These are phyloP conservation scores for Immersiporthe knoxdaviesiana DNA, from an alignment of 2,329 filamentous ascomycete species.

Conservation along the genomic window DNA sequence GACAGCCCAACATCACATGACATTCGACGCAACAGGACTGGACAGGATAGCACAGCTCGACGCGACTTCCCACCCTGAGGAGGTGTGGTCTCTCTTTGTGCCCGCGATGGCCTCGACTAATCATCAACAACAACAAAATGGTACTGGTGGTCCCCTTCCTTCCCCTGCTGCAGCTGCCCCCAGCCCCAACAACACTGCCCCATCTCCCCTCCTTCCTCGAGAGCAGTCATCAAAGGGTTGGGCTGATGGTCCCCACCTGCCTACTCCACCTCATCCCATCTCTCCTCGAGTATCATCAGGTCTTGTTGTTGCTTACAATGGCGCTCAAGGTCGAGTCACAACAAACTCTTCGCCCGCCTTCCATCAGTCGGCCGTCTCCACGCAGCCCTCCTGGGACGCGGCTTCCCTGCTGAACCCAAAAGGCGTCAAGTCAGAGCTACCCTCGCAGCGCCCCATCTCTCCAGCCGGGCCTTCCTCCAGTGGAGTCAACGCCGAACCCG, in stretches of 20 bases:
- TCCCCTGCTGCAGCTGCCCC: constrained; percentile 6
- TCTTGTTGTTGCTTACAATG: constrained; percentile 34
- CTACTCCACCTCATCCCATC: constrained; percentile 12
- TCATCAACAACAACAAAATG: constrained; percentile 36
- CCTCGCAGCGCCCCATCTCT: constrained; percentile 34
- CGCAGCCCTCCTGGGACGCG: constrained; percentile 45
- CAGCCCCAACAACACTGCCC: background rate
- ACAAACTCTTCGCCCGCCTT: constrained; percentile 24
- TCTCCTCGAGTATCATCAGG: constrained; percentile 22
- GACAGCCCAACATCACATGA: too few species aligned
- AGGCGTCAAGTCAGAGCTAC: constrained; percentile 35
- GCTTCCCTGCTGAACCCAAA: constrained; percentile 47
- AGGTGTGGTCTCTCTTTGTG: constrained; percentile 1
- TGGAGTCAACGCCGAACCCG: constrained; percentile 34
- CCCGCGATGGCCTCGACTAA: constrained; percentile 41
- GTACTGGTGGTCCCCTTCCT: constrained; percentile 33
- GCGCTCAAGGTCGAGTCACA: constrained; percentile 36
- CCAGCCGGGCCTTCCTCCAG: constrained; percentile 32
- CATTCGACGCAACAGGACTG: background rate
- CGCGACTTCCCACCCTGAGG: background rate
- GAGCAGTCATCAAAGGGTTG: background rate
- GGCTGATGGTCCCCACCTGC: background rate
- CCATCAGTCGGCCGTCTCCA: background rate
- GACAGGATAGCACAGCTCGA: background rate
- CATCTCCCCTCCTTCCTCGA: background rate